These are phyloP conservation scores for Oryza brachyantha DNA, from an alignment of 176 grass and related monocot species.

Conservation along the genomic window DNA sequence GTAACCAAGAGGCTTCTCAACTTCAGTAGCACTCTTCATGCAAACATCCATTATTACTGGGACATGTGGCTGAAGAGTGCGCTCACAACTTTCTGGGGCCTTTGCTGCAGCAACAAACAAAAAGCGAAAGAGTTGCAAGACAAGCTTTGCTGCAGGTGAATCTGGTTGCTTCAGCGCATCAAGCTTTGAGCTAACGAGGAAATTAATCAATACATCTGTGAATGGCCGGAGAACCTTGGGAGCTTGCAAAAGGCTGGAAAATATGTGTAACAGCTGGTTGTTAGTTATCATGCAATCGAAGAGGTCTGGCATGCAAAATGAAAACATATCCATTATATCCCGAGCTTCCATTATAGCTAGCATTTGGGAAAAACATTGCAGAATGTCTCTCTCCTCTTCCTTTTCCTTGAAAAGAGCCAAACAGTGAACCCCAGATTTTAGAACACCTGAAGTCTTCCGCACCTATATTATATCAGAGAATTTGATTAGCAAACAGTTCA, in stretches of 20 bases:
- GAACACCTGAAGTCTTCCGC: constrained; percentile 83
- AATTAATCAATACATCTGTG: constrained; percentile 94
- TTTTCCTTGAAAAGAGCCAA: constrained; percentile 94
- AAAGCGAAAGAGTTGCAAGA: constrained; percentile 91
- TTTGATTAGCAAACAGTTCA: constrained; percentile 16
- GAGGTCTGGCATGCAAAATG: constrained; percentile 94
- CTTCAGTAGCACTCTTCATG: constrained; percentile 95
- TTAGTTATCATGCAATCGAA: constrained; percentile 94
- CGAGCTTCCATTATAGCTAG: constrained; percentile 94
- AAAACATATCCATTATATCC: constrained; percentile 98
- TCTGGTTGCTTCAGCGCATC: constrained; percentile 94
- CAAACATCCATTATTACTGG: constrained; percentile 97
- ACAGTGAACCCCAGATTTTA: constrained; percentile 93
- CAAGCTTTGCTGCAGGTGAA: constrained; percentile 90
- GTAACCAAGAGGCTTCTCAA: constrained; percentile 97
- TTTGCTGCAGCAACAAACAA: constrained; percentile 94
- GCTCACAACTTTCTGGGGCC: constrained; percentile 76
- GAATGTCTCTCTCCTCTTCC: constrained; percentile 93
- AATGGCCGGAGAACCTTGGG: constrained; percentile 88
- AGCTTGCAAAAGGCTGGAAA: constrained; percentile 89
- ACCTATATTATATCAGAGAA: constrained; percentile 56
- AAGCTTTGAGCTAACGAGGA: constrained; percentile 91
- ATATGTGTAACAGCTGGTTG: constrained; percentile 89
- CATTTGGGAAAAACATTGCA: constrained; percentile 92
- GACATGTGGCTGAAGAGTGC: constrained; percentile 91